Evolutionary conservation across 768 basidiomycete species (phyloP), one percentile per base, ranked within the genome.

Genomic region (Strobilomyces dryophilus): DNA sequence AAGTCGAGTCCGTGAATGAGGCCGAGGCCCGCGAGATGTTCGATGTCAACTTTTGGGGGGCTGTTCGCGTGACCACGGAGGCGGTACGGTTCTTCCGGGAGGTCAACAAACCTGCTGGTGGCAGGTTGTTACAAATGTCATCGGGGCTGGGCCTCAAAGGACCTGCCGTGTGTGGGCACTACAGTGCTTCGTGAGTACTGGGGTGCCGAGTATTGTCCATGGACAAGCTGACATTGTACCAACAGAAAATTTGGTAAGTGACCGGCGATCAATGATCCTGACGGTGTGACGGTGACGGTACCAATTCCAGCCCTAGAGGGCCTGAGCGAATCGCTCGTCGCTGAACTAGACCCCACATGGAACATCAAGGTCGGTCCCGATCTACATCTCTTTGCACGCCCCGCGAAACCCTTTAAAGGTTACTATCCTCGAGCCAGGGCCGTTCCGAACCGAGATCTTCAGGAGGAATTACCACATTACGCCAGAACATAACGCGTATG

Each of bases 81-180:
- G 67, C 72, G 1, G 59, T 73, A 24, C 54, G 56, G 18, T 65
- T 67, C 48, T 74, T 77, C 59, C 66, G 74, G 14, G 70, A 74
- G 41, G 63, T 67, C 35, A 74, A 75, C 48, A 63, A 62, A n/a
- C 75, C 76, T 0, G 51, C 55, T 0, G 74, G 73, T 5, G 75
- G 77, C 1, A 60, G 66, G 8, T 54, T 79, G 10, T 53, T 78
- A 3, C 72, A 75, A 41, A 67, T 68, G 18, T 71, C 68, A 26
- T 76, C 76, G 3, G 55, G 57, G 45, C 51, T 64, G 3, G 76
- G 71, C 4, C n/a, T 76, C 7, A 50, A 52, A 1, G 70, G 60
- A 7, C 24, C 24, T 8, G 24, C 41, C 14, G 41, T 26, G 24
- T 43, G 41, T 26, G 41, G 41, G 2, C 24, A 43, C 14, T 43